These are phyloP conservation scores for Tylopilus sp. DNA, from an alignment of 1,284 basidiomycete genomes.

Conservation along the genomic window DNA sequence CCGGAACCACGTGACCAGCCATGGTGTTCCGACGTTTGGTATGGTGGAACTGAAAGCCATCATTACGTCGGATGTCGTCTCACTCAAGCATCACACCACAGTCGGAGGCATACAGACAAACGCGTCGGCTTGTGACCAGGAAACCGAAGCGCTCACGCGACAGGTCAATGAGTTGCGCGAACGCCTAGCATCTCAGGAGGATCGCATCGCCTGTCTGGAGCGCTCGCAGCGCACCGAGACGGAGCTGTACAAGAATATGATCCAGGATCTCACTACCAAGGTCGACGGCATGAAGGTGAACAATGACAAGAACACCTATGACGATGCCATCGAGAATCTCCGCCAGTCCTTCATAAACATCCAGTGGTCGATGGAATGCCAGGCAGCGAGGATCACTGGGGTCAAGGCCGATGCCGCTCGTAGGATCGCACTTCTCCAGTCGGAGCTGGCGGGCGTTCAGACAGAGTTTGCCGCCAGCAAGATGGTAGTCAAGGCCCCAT, in stretches of 20 bases:
- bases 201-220: constrained; percentile 16
- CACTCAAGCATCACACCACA: constrained; percentile 18
- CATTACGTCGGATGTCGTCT: constrained; percentile 16
- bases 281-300: constrained; percentile 2
- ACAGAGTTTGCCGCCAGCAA: constrained; percentile 13
- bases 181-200: constrained; percentile 13
- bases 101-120: constrained; percentile 11
- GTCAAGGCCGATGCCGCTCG: constrained; percentile 22
- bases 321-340: constrained; percentile 8
- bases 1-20: not conserved
- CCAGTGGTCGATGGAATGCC: constrained; percentile 11
- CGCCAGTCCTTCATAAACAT: constrained; percentile 5
- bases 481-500: not conserved
- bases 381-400: constrained; percentile 15
- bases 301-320: constrained; percentile 2
- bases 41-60: constrained; percentile 5
- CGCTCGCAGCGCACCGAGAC: constrained; percentile 3
- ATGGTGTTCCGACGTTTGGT: not conserved
- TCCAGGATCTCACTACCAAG: constrained; percentile 14
- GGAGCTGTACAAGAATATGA: constrained; percentile 8
- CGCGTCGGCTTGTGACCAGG: not conserved
- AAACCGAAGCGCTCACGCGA: constrained; percentile 6
- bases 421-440: constrained; percentile 19
- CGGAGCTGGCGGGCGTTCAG: constrained; percentile 13
- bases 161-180: constrained; percentile 9